Conservation (phyloP, 129 eudicot genomes). For the Daucus carota region DNA sequence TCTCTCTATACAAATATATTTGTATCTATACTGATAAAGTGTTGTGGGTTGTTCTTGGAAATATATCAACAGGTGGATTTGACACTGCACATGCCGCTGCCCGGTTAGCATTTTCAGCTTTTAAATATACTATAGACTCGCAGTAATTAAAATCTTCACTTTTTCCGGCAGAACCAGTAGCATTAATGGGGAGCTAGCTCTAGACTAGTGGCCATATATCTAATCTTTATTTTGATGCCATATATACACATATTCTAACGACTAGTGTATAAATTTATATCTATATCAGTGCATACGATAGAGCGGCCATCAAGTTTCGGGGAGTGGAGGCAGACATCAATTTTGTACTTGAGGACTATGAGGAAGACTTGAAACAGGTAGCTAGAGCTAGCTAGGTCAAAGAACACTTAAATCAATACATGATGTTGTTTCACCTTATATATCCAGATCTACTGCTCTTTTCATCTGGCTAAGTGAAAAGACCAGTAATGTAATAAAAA, state of each 20-base stretch:
- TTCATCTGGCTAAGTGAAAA: not conserved
- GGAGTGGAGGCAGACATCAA: constrained; percentile 82
- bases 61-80: constrained; percentile 54
- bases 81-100: constrained; percentile 91
- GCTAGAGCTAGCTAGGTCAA: constrained; percentile 5
- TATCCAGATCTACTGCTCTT: not conserved
- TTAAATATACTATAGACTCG: not conserved
- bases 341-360: constrained; percentile 53
- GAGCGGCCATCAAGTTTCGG: constrained; percentile 77
- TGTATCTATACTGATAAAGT: not conserved
- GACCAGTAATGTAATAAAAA: not conserved
- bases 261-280: not conserved
- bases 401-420: not conserved
- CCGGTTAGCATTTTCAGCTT: constrained; percentile 41
- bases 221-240: not conserved
- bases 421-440: constrained; percentile 4
- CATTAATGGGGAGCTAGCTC: not conserved
- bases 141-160: constrained; percentile 4
- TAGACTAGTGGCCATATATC: not conserved
- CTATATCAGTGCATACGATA: constrained; percentile 60
- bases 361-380: constrained; percentile 80
- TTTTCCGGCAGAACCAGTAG: not conserved
- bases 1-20: not conserved
- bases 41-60: not conserved
- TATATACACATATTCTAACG: not conserved